A percentile compares a stretch with the other conserved stretches of the same genome.
Conservation (phyloP, 345 rosid species). For the Salix koriyanagi region DNA sequence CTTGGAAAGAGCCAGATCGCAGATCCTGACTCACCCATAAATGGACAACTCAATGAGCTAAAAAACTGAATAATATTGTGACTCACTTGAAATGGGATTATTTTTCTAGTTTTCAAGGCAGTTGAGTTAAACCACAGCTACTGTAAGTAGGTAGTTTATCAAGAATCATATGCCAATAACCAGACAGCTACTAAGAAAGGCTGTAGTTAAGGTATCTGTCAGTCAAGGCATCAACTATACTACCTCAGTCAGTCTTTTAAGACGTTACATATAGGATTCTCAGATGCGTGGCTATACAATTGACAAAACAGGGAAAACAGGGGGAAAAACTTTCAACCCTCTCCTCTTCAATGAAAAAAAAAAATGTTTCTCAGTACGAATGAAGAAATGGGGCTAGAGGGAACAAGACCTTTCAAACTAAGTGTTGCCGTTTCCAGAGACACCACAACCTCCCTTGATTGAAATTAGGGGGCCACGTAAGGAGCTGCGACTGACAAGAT, state of each 20-base stretch:
- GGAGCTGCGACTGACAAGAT: slow-evolving; percentile 42
- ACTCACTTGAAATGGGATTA: not conserved
- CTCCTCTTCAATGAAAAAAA: slow-evolving; percentile 3
- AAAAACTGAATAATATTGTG: not conserved
- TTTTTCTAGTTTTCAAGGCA: not conserved
- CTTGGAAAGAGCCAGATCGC: not conserved
- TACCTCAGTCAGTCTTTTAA: slow-evolving; percentile 7
- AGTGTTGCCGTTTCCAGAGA: slow-evolving; percentile 25
- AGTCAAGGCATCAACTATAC: slow-evolving; percentile 16
- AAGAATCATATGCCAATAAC: slow-evolving; percentile 6
- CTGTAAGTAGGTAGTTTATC: not conserved
- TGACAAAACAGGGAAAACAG: not conserved
- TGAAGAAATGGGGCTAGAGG: slow-evolving; percentile 14
- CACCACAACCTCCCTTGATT: slow-evolving; percentile 51
- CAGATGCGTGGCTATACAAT: slow-evolving; percentile 34
- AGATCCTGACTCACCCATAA: not conserved
- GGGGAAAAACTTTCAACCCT: slow-evolving; percentile 1
- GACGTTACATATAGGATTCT: slow-evolving; percentile 14
- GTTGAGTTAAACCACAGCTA: not conserved
- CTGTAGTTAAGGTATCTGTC: slow-evolving; percentile 1
- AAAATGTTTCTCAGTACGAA: slow-evolving; percentile 20
- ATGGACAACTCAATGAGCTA: not conserved
- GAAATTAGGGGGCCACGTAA: slow-evolving; percentile 49
- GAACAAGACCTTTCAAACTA: slow-evolving; percentile 28
- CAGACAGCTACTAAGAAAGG: not conserved